A percentile compares a stretch with the other conserved stretches of the same genome.
phyloP scores from a whole-genome alignment of 176 grass and related monocot genomes.

The Carex parvula region DNA sequence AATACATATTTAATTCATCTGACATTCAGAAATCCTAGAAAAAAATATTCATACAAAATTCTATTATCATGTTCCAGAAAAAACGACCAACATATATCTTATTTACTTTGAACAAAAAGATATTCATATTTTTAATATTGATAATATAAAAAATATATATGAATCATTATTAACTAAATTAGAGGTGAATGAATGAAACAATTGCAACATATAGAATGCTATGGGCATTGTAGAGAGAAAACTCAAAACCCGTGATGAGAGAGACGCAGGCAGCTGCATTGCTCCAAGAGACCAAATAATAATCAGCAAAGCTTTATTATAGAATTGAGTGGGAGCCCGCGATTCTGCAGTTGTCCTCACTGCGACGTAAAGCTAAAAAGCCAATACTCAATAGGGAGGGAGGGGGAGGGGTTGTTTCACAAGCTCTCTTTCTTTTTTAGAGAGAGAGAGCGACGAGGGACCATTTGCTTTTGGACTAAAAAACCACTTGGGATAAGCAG shows the following conservation, averaged over 20 bases:
- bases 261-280: neutral
- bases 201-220: neutral
- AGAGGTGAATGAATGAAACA: neutral
- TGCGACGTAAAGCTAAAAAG: constrained; percentile 18
- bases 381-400: neutral
- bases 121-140: too few relatives aligned
- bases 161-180: too few relatives aligned
- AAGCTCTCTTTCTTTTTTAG: neutral
- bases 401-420: neutral
- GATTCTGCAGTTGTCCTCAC: constrained; percentile 19
- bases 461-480: neutral
- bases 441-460: neutral
- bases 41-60: too few relatives aligned
- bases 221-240: neutral
- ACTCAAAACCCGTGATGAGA: constrained; percentile 3
- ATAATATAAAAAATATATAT: too few relatives aligned
- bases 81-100: too few relatives aligned
- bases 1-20: too few relatives aligned
- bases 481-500: neutral
- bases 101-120: too few relatives aligned
- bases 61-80: too few relatives aligned
- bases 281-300: neutral
- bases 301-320: neutral
- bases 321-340: neutral
- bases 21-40: too few relatives aligned